phyloP scores from a whole-genome alignment of 2,329 filamentous ascomycete species.

The Lithohypha guttulata region DNA sequence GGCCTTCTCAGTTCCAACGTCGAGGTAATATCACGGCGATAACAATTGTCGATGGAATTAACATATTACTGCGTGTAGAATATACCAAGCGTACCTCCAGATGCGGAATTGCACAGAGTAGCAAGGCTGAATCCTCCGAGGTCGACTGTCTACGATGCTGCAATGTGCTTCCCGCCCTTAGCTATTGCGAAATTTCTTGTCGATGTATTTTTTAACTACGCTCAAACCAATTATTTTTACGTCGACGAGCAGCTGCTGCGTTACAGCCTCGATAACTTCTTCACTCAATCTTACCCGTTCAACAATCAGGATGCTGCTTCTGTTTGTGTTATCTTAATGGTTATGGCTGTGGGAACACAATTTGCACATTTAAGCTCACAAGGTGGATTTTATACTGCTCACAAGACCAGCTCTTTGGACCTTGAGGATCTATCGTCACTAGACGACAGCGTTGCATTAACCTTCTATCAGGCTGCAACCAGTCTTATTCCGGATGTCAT shows the following conservation, averaged over 20 bases:
- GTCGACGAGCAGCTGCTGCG: slow-evolving; percentile 37
- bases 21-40: slow-evolving; percentile 21
- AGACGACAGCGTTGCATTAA: slow-evolving; percentile 39
- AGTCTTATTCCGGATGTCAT: slow-evolving; percentile 43
- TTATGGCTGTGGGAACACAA: slow-evolving; percentile 42
- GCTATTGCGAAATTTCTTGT: slow-evolving; percentile 39
- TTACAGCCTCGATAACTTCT: slow-evolving; percentile 33
- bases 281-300: slow-evolving; percentile 30
- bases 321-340: slow-evolving; percentile 37
- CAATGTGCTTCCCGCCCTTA: slow-evolving; percentile 35
- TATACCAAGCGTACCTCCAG: neutral
- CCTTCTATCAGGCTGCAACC: slow-evolving; percentile 42
- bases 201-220: slow-evolving; percentile 39
- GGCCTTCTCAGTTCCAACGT: slow-evolving; percentile 29
- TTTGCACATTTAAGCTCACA: slow-evolving; percentile 38
- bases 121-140: slow-evolving; percentile 33
- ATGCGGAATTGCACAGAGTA: slow-evolving; percentile 31
- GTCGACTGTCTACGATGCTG: slow-evolving; percentile 27
- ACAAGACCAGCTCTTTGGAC: neutral
- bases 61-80: slow-evolving; percentile 21
- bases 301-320: slow-evolving; percentile 34
- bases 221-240: slow-evolving; percentile 41
- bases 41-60: slow-evolving; percentile 30
- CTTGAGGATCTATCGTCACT: slow-evolving; percentile 19
- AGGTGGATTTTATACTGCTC: slow-evolving; percentile 7